Conservation (phyloP, 2,329 filamentous ascomycete species). For the Fusarium acutatum region DNA sequence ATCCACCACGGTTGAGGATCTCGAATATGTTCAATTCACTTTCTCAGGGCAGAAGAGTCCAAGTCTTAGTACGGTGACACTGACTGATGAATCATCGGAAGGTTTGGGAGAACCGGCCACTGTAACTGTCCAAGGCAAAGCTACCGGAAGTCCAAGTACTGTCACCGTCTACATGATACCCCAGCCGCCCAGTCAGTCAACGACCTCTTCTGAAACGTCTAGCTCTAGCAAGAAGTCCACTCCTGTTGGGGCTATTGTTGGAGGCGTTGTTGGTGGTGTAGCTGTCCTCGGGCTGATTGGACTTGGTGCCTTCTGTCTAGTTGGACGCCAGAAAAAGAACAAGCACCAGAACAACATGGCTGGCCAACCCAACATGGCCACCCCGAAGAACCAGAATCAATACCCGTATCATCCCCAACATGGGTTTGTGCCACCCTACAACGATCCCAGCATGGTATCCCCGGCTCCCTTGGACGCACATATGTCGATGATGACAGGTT, state of each 20-base stretch:
- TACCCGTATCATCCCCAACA: background rate
- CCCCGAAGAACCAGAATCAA: accelerated
- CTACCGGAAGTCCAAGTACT: too few species aligned
- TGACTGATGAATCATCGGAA: background rate
- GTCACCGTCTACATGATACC: too few species aligned
- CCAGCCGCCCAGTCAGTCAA: accelerated
- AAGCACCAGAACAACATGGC: accelerated
- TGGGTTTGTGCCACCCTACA: too few species aligned
- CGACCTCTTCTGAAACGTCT: too few species aligned
- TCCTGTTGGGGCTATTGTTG: too few species aligned
- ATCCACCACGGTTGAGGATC: background rate
- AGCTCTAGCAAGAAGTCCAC: too few species aligned
- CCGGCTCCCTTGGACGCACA: too few species aligned
- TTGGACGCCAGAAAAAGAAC: background rate
- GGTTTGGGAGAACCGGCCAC: too few species aligned
- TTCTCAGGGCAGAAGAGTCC: background rate
- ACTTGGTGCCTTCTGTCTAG: too few species aligned
- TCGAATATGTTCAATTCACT: background rate
- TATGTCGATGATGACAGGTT: background rate
- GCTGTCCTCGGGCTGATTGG: too few species aligned
- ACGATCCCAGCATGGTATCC: too few species aligned
- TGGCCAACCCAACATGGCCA: accelerated
- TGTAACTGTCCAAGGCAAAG: background rate
- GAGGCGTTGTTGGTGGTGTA: too few species aligned
- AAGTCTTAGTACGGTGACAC: background rate